Percentiles rank a stretch among this genome's conserved stretches.
Evolutionary conservation across 441 rosid genomes (phyloP).

Genomic region (Gossypium davidsonii): DNA sequence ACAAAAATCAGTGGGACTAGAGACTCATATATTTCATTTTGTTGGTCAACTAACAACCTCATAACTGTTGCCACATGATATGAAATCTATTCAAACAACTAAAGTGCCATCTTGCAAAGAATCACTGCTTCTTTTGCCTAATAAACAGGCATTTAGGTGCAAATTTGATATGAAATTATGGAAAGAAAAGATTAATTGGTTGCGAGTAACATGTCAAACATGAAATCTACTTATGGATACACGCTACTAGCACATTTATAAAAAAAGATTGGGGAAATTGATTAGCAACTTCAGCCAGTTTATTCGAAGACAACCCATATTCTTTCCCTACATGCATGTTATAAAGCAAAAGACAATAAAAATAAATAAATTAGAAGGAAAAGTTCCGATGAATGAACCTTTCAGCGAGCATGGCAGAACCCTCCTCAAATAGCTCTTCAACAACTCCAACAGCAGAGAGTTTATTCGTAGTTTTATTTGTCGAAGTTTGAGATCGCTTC

Average conservation of each 20-base stretch:
- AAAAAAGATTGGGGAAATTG: background rate
- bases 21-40: background rate
- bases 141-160: background rate
- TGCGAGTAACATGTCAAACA: background rate
- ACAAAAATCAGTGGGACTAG: background rate
- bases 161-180: background rate
- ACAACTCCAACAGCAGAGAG: constrained; percentile 92
- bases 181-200: background rate
- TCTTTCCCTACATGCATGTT: background rate
- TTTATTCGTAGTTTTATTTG: constrained; percentile 57
- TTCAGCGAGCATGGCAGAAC: constrained; percentile 93
- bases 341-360: background rate
- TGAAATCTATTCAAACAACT: background rate
- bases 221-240: background rate
- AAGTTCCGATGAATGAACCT: constrained; percentile 39
- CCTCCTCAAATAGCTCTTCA: constrained; percentile 98
- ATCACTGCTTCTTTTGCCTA: background rate
- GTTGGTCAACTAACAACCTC: background rate
- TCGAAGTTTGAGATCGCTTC: constrained; percentile 42
- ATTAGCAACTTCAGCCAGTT: background rate
- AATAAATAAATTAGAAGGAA: constrained; percentile 2
- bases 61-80: background rate
- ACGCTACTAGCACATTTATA: background rate
- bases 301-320: background rate
- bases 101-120: background rate